Evolutionary conservation across 768 basidiomycete species (phyloP), one percentile per base, ranked within the genome.

Genomic region (Phaeotremella fagi): DNA sequence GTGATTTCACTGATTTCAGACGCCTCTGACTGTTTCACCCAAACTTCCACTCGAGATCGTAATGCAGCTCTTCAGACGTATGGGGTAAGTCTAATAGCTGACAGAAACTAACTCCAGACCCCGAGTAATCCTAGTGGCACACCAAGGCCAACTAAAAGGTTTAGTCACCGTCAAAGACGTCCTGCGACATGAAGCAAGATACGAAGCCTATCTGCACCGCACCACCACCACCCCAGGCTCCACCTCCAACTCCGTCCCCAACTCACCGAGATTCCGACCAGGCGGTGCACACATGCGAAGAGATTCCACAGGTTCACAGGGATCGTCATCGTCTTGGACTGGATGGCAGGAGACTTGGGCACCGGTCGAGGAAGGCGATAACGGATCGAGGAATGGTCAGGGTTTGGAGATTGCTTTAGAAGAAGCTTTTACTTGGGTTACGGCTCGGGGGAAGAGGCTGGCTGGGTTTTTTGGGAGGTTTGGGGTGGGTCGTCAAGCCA

Each of bases 121-220:
- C 0, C 86, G 92, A 24, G 88, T 94, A n/a, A 94, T 99, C 51
- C 80, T 98, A 14, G 90, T 98, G 3, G 89, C 90, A 70, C 83
- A 89, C 53, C 82, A 86, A 64, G 94, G 94, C 9, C 75, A 77
- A 28, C 79, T 99, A 11, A 82, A 80, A 7, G 95, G 95, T 0
- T 78, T 99, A 25, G 84, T 97, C 29, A 97, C 92, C 0, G 88
- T 98, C 43, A 99, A 99, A 71, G 95, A 99, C 66, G 90, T 97
- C 3, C 76, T 99, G 15, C 85, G 85, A 48, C 90, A 92, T 68
- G 94, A 87, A 52, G 76, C 78, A 22, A 68, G 73, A 4, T 65
- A 70, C 56, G 74, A 74, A 47, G 70, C 72, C 35, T 26, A 46
- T 20, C 57, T 57, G 52, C 26, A 46, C 11, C 55, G 53, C 47